Percentiles rank a stretch among this genome's conserved stretches.
phyloP scores from a whole-genome alignment of 768 basidiomycete species.

The Auriscalpium microsporum region DNA sequence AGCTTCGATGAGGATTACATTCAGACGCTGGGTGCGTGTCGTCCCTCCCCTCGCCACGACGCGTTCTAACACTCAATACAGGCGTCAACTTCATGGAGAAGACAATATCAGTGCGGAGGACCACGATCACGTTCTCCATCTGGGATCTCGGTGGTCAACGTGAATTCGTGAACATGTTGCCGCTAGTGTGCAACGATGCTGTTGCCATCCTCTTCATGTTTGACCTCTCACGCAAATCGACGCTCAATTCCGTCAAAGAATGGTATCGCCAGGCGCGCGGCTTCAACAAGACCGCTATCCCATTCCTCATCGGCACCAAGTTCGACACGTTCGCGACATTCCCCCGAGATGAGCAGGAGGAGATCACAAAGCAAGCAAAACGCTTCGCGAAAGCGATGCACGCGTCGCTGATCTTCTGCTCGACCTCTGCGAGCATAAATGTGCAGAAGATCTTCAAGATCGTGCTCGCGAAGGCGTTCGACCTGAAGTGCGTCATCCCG shows the following conservation, averaged over 20 bases:
- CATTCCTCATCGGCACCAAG: slow-evolving; percentile 97
- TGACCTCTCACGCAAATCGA: slow-evolving; percentile 94
- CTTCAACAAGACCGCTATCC: slow-evolving; percentile 99
- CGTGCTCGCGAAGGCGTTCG: slow-evolving; percentile 93
- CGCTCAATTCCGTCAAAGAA: slow-evolving; percentile 97
- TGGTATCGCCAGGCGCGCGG: slow-evolving; percentile 99
- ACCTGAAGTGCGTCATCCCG: slow-evolving; percentile 96
- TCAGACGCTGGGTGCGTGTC: slow-evolving; percentile 83
- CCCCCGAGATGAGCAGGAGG: slow-evolving; percentile 96
- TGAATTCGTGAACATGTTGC: slow-evolving; percentile 99
- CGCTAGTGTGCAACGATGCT: slow-evolving; percentile 98
- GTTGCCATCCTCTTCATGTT: slow-evolving; percentile 99
- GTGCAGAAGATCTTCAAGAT: slow-evolving; percentile 99
- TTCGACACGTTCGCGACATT: slow-evolving; percentile 96
- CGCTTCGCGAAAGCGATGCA: slow-evolving; percentile 99
- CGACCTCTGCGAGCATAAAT: slow-evolving; percentile 97
- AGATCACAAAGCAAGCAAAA: slow-evolving; percentile 99
- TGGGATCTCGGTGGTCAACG: slow-evolving; percentile 98
- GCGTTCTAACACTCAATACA: slow-evolving; percentile 19
- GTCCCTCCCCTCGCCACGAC: slow-evolving; percentile 1
- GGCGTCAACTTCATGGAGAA: slow-evolving; percentile 99
- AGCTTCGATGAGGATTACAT: slow-evolving; percentile 99
- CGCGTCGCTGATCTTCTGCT: slow-evolving; percentile 98
- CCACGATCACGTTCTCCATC: slow-evolving; percentile 98
- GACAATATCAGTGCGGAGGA: slow-evolving; percentile 95